Conservation (phyloP, 495 filamentous ascomycete species). For the Haplographium delicatum region DNA sequence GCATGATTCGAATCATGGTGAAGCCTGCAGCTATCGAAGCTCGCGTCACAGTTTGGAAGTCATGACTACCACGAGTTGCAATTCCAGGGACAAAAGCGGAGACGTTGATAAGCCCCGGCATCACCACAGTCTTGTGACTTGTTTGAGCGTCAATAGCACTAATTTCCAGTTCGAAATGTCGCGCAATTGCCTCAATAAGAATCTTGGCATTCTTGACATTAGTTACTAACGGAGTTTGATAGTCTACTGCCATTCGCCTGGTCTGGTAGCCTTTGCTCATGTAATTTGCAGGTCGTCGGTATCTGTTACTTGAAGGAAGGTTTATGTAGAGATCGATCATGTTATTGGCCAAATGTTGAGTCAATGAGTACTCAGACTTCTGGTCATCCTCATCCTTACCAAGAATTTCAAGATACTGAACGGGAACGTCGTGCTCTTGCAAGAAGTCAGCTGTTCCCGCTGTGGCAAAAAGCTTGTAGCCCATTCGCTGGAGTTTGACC, state of each 20-base stretch:
- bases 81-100: constrained; percentile 76
- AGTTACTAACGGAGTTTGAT: constrained; percentile 93
- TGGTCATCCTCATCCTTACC: constrained; percentile 62
- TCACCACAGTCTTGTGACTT: constrained; percentile 68
- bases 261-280: constrained; percentile 97
- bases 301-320: constrained; percentile 94
- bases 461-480: constrained; percentile 93
- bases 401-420: constrained; percentile 87
- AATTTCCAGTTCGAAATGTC: constrained; percentile 79
- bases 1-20: constrained; percentile 80
- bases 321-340: constrained; percentile 99
- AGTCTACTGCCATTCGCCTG: constrained; percentile 96
- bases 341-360: constrained; percentile 92
- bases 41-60: constrained; percentile 66
- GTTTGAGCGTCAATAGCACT: constrained; percentile 83
- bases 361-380: constrained; percentile 93
- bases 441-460: constrained; percentile 94
- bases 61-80: constrained; percentile 54
- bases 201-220: constrained; percentile 99
- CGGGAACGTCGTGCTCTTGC: constrained; percentile 81
- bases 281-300: constrained; percentile 92
- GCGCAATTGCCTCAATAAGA: constrained; percentile 85
- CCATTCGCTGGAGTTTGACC: constrained; percentile 76
- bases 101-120: constrained; percentile 75
- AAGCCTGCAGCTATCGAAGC: constrained; percentile 75